A percentile compares a stretch with the other conserved stretches of the same genome.
These are phyloP conservation scores for Xylaria sp. DNA, from an alignment of 2,329 filamentous ascomycete genomes.

Conservation along the genomic window DNA sequence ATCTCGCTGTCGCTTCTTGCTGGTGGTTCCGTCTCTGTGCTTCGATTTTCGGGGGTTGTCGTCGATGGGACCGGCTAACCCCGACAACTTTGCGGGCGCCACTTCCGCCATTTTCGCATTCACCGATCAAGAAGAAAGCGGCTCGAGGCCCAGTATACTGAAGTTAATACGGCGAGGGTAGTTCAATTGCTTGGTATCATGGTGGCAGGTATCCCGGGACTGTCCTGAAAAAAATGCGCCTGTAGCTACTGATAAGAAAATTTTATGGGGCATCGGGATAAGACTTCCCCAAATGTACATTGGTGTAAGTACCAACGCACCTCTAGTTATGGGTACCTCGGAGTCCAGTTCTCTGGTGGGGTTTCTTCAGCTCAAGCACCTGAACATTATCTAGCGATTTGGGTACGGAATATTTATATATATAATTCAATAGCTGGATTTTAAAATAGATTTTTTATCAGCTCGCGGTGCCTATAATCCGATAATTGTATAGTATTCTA, in stretches of 20 bases:
- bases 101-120: conserved; percentile 38
- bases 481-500: no score
- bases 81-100: conserved; percentile 17
- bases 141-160: no score
- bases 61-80: conserved; percentile 26
- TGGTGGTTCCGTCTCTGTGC: conserved; percentile 35
- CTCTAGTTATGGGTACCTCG: background rate
- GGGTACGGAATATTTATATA: no score
- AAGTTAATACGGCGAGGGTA: background rate
- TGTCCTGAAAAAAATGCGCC: background rate
- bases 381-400: no score
- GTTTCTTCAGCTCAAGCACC: no score
- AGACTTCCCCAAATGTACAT: background rate
- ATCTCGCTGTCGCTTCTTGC: conserved; percentile 47
- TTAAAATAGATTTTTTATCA: no score
- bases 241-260: conserved; percentile 28
- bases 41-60: conserved; percentile 38
- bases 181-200: background rate
- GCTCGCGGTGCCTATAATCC: no score
- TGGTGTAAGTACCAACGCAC: background rate
- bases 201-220: background rate
- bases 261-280: conserved; percentile 26
- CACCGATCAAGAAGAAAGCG: background rate
- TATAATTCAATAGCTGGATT: no score
- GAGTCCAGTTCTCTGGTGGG: no score